Evolutionary conservation across 495 filamentous ascomycete species (phyloP).

Genomic region (Penicillium samsonianum): DNA sequence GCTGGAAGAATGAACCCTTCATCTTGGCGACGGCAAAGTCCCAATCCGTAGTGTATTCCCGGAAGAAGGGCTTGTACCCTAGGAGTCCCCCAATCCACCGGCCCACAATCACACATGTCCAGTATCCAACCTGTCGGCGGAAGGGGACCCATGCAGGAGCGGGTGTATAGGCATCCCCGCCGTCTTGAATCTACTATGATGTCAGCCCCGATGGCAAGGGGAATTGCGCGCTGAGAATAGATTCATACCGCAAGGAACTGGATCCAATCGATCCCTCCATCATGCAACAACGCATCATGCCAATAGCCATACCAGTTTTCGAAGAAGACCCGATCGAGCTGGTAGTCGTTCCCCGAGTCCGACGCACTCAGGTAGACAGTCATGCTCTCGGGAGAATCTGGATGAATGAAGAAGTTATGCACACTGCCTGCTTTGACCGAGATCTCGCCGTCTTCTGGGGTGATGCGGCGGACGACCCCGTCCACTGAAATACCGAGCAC

Average conservation of each 20-base stretch:
- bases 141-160: conserved; percentile 49
- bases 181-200: conserved; percentile 44
- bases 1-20: conserved; percentile 18
- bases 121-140: conserved; percentile 34
- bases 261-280: conserved; percentile 41
- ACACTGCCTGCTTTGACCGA: conserved; percentile 11
- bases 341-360: conserved; percentile 17
- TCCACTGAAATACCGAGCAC: conserved; percentile 6
- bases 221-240: too few relatives aligned
- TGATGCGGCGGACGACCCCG: background rate
- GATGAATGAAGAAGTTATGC: conserved; percentile 16
- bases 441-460: conserved; percentile 17
- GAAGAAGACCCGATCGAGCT: conserved; percentile 52
- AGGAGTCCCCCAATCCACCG: conserved; percentile 53
- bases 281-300: conserved; percentile 45
- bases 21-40: conserved; percentile 47
- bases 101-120: conserved; percentile 45
- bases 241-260: conserved; percentile 44
- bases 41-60: conserved; percentile 56
- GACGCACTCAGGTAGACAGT: conserved; percentile 16
- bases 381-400: conserved; percentile 14
- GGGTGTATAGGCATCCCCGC: conserved; percentile 43
- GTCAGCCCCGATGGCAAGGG: background rate
- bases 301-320: conserved; percentile 59
- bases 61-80: conserved; percentile 53